A percentile compares a stretch with the other conserved stretches of the same genome.
Conservation (phyloP, 352 stramenopile genomes). For the Blastocystis hominis region DNA sequence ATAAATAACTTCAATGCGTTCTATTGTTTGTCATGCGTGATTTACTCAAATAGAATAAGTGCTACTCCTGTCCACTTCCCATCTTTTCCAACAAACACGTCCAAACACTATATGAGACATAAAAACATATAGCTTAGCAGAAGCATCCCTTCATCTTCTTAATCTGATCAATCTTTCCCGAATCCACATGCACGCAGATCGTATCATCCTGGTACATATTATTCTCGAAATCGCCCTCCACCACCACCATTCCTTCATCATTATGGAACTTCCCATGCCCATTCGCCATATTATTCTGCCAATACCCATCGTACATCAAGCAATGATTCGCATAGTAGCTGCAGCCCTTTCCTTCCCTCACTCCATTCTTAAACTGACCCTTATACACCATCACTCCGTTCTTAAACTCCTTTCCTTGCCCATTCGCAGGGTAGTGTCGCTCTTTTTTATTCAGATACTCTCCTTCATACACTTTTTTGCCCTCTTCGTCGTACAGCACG, state of each 20-base stretch:
- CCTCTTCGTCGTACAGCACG: conserved; percentile 55
- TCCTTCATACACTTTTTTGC: conserved; percentile 36
- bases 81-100: neutral
- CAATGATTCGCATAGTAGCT: neutral
- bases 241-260: neutral
- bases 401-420: neutral
- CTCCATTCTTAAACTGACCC: neutral
- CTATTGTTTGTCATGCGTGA: neutral
- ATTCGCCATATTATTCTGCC: conserved; percentile 25
- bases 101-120: neutral
- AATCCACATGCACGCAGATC: neutral
- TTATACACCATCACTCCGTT: conserved; percentile 45
- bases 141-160: conserved; percentile 12
- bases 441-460: conserved; percentile 18
- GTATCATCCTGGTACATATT: neutral
- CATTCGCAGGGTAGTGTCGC: neutral
- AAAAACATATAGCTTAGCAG: conserved; percentile 11
- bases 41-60: no score
- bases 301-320: conserved; percentile 37
- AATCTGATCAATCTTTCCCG: conserved; percentile 8
- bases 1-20: neutral
- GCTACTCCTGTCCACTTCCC: neutral
- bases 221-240: conserved; percentile 20
- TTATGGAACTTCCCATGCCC: conserved; percentile 12
- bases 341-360: neutral